Conservation (phyloP, 208 protist genomes). For the Trypanosoma cruzi region DNA sequence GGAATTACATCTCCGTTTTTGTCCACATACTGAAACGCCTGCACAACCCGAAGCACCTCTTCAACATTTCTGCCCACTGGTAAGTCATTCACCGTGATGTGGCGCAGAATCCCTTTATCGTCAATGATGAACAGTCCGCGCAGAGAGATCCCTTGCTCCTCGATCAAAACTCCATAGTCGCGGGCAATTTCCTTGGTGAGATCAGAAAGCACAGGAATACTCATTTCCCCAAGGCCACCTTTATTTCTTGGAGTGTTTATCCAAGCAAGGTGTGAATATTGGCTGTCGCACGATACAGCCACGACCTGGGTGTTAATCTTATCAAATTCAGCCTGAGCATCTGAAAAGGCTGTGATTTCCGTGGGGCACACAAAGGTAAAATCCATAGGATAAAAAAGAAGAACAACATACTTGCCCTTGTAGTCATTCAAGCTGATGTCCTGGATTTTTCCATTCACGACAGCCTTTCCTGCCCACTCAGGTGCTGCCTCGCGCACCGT, state of each 20-base stretch:
- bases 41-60: conserved; percentile 95
- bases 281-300: conserved; percentile 92
- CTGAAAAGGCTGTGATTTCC: conserved; percentile 96
- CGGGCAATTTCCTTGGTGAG: conserved; percentile 92
- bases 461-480: conserved; percentile 92
- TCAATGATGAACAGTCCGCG: conserved; percentile 97
- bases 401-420: conserved; percentile 94
- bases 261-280: conserved; percentile 97
- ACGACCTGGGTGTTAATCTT: conserved; percentile 91
- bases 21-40: conserved; percentile 96
- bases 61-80: conserved; percentile 96
- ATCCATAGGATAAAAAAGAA: conserved; percentile 97
- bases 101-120: conserved; percentile 90
- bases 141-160: conserved; percentile 80
- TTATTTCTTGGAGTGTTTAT: conserved; percentile 94
- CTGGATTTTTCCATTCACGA: conserved; percentile 95
- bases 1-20: conserved; percentile 96
- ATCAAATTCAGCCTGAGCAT: conserved; percentile 92
- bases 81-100: conserved; percentile 95
- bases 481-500: conserved; percentile 90
- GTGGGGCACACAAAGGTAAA: conserved; percentile 98
- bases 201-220: conserved; percentile 97
- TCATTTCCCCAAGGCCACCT: conserved; percentile 96
- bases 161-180: conserved; percentile 96
- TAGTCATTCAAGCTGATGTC: conserved; percentile 91